Conservation (phyloP, 257 asterid genomes). For the Cynanchum wilfordii region DNA sequence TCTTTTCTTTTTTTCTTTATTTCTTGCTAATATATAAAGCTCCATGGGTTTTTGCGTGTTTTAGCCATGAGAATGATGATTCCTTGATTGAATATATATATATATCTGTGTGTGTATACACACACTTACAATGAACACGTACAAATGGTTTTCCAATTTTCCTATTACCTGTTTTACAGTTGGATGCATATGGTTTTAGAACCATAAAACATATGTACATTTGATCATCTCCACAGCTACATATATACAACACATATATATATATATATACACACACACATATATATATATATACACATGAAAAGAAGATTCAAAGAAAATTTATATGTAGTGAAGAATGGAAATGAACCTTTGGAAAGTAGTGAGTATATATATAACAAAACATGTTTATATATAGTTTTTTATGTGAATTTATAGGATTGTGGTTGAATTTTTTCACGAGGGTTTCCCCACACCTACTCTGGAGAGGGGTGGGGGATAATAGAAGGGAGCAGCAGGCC, state of each 20-base stretch:
- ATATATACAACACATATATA: not conserved
- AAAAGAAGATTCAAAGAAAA: not conserved
- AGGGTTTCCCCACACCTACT: conserved; percentile 4
- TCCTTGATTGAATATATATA: conserved; percentile 14
- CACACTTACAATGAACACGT: no score
- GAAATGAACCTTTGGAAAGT: not conserved
- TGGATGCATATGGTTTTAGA: no score
- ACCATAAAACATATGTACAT: no score
- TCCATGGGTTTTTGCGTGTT: not conserved
- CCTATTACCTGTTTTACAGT: no score
- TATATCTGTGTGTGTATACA: no score
- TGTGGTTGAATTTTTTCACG: not conserved
- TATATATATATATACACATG: not conserved
- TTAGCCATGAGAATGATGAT: conserved; percentile 22
- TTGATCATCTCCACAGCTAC: no score
- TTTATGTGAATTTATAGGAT: not conserved
- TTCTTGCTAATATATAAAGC: not conserved
- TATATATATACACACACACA: not conserved
- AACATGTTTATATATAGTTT: not conserved
- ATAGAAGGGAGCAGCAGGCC: not conserved
- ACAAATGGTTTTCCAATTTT: no score
- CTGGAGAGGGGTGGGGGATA: not conserved
- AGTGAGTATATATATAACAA: no score
- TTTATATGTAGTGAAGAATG: not conserved
- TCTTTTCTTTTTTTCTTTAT: not conserved